Conservation (phyloP, 1,139 yeast species). For the Suhomyces wounanorum region DNA sequence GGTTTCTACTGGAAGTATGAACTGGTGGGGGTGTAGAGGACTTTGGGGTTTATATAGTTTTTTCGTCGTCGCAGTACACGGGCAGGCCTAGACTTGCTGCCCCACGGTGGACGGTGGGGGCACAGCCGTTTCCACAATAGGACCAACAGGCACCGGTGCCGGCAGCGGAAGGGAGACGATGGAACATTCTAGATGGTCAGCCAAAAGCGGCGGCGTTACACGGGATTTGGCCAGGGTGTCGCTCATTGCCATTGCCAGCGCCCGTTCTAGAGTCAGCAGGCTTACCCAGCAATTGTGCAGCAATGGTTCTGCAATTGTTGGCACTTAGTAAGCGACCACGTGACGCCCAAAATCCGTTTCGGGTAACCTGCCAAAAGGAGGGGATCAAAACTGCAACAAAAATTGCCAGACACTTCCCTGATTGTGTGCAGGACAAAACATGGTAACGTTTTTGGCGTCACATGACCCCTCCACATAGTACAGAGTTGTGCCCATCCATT, state of each 20-base stretch:
- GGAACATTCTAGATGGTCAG: too few species aligned
- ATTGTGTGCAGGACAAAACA: too few species aligned
- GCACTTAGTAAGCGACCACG: neutral
- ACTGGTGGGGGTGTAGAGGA: neutral
- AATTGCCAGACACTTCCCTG: too few species aligned
- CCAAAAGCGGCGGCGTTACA: too few species aligned
- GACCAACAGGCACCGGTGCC: neutral
- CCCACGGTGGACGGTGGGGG: neutral
- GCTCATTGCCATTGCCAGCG: neutral
- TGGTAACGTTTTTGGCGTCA: too few species aligned
- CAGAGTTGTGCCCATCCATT: neutral
- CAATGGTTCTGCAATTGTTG: neutral
- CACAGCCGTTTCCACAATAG: neutral
- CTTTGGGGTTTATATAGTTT: slow-evolving; percentile 8
- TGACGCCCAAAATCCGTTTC: neutral
- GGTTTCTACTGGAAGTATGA: neutral
- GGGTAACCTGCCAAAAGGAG: too few species aligned
- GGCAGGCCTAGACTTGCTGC: neutral
- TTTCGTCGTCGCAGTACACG: slow-evolving; percentile 3
- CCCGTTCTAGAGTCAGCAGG: neutral
- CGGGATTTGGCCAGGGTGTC: too few species aligned
- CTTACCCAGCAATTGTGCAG: neutral
- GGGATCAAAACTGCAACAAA: too few species aligned
- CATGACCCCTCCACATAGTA: neutral
- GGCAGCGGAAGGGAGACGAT: too few species aligned